Percentiles rank a stretch among this genome's conserved stretches.
phyloP scores from a whole-genome alignment of 179 eudicot genomes.

The Nepenthes alata region DNA sequence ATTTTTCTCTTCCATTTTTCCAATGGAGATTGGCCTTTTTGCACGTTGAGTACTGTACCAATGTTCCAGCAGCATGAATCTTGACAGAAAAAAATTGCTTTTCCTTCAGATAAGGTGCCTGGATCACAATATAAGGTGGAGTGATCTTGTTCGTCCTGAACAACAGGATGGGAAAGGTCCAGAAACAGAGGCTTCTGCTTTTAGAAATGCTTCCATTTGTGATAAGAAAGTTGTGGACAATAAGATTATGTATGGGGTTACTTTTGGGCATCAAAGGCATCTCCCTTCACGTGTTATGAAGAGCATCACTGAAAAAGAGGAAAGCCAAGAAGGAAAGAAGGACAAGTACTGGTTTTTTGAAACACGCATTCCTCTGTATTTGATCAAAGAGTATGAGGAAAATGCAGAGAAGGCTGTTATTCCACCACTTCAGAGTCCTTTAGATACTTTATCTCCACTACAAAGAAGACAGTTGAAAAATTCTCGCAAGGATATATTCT shows the following conservation, averaged over 20 bases:
- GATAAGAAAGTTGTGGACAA: conserved; percentile 51
- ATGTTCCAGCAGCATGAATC: conserved; percentile 1
- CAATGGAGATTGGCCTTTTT: neutral
- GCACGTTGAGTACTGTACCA: neutral
- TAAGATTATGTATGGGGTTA: conserved; percentile 58
- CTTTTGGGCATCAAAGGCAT: conserved; percentile 76
- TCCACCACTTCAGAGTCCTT: conserved; percentile 18
- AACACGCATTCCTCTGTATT: conserved; percentile 63
- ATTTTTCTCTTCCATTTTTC: neutral
- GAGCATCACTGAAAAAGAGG: conserved; percentile 57
- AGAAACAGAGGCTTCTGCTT: conserved; percentile 70
- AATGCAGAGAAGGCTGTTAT: conserved; percentile 18
- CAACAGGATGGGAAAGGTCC: conserved; percentile 83
- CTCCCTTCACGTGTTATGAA: conserved; percentile 82
- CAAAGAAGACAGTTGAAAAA: conserved; percentile 55
- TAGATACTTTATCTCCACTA: conserved; percentile 29
- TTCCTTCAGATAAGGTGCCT: conserved; percentile 67
- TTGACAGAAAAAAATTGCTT: conserved; percentile 2
- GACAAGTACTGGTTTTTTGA: conserved; percentile 79
- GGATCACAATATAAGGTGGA: conserved; percentile 75
- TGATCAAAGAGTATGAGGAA: conserved; percentile 75
- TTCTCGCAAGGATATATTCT: conserved; percentile 49
- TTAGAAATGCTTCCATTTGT: conserved; percentile 67
- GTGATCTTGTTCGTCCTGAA: conserved; percentile 85
- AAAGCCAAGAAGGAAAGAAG: conserved; percentile 35